These are phyloP conservation scores for Trichosporon asahii DNA, from an alignment of 1,284 basidiomycete species.

Conservation along the genomic window DNA sequence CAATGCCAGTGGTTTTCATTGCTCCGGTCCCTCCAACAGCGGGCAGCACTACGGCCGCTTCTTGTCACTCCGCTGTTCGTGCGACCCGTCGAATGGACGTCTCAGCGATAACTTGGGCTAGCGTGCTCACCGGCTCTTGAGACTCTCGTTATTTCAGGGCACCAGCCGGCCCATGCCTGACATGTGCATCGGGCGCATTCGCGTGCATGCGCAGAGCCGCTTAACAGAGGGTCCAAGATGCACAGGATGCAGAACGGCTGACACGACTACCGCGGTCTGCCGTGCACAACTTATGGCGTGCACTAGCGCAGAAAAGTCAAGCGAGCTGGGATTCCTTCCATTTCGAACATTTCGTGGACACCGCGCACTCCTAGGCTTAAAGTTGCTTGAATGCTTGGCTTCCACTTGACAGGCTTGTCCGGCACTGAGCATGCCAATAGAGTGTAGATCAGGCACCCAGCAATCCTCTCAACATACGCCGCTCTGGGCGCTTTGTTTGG, in stretches of 20 bases:
- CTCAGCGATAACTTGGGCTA: neutral
- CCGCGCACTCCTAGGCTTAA: neutral
- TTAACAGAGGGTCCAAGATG: neutral
- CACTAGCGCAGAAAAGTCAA: neutral
- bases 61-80: neutral
- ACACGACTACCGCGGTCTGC: neutral
- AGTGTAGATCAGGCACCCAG: constrained; percentile 5
- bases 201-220: neutral
- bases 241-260: neutral
- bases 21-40: neutral
- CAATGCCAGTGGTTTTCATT: neutral
- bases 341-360: neutral
- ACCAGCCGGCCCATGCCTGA: neutral
- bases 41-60: neutral
- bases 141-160: neutral
- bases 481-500: neutral
- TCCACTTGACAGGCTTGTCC: neutral
- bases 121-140: neutral
- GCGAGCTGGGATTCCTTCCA: neutral
- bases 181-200: neutral
- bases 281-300: neutral
- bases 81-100: neutral
- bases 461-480: neutral
- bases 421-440: neutral
- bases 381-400: neutral